phyloP scores from a whole-genome alignment of 2,329 filamentous ascomycete genomes.

The Xenoacremonium recifei region DNA sequence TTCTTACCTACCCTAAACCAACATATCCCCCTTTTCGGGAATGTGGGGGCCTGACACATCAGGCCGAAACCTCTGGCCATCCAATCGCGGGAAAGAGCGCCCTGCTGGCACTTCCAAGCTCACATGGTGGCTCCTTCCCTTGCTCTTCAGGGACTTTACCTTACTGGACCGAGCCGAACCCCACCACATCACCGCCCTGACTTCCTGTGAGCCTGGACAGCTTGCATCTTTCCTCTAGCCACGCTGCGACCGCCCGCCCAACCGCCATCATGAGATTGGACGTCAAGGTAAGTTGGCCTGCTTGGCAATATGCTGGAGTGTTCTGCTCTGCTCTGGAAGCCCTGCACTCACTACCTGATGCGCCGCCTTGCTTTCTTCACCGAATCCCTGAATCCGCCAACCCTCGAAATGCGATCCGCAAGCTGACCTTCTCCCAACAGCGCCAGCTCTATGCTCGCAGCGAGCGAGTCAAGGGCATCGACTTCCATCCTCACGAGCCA shows the following conservation, averaged over 20 bases:
- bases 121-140: conserved; percentile 24
- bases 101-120: too few relatives aligned
- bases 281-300: conserved; percentile 37
- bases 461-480: conserved; percentile 94
- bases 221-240: conserved; percentile 23
- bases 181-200: conserved; percentile 30
- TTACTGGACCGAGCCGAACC: conserved; percentile 25
- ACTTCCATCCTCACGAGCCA: conserved; percentile 96
- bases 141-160: conserved; percentile 22
- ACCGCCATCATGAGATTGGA: conserved; percentile 40
- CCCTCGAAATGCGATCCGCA: conserved; percentile 12
- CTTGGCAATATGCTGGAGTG: too few relatives aligned
- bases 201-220: conserved; percentile 18
- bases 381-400: background rate
- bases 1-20: too few relatives aligned
- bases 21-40: conserved; percentile 3
- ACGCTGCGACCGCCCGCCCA: conserved; percentile 22
- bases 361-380: background rate
- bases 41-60: conserved; percentile 21
- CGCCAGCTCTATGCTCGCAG: conserved; percentile 67
- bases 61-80: conserved; percentile 26
- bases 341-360: background rate
- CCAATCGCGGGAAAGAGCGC: too few relatives aligned
- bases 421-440: conserved; percentile 31
- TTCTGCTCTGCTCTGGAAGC: background rate